Percentiles rank a stretch among this genome's conserved stretches.
Evolutionary conservation across 1,139 yeast species (phyloP).

Genomic region (Yamadazyma spencermartinsiae): DNA sequence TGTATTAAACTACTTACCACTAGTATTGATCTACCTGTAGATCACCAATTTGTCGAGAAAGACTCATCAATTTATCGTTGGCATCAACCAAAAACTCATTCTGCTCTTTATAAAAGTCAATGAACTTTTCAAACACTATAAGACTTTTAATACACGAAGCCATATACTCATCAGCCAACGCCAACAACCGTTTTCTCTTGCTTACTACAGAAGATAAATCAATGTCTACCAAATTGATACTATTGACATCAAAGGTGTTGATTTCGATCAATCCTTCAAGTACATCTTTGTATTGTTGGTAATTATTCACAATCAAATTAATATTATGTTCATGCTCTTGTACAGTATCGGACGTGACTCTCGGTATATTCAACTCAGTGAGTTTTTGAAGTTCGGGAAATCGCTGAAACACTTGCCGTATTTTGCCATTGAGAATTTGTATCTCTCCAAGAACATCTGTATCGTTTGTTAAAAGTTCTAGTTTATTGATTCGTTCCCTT

Average conservation of each 20-base stretch:
- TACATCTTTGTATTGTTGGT: slow-evolving; percentile 9
- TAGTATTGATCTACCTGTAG: neutral
- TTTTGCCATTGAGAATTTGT: slow-evolving; percentile 5
- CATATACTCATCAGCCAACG: slow-evolving; percentile 10
- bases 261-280: slow-evolving; percentile 9
- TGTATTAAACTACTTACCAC: no score
- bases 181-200: slow-evolving; percentile 7
- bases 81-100: slow-evolving; percentile 10
- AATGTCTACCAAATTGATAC: slow-evolving; percentile 3
- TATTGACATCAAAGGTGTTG: slow-evolving; percentile 8
- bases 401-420: slow-evolving; percentile 4
- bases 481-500: slow-evolving; percentile 5
- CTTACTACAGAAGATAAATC: slow-evolving; percentile 7
- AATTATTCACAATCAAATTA: slow-evolving; percentile 12
- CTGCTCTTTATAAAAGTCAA: slow-evolving; percentile 6
- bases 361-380: neutral
- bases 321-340: slow-evolving; percentile 7
- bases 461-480: slow-evolving; percentile 4
- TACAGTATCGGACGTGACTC: neutral
- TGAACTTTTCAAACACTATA: slow-evolving; percentile 13
- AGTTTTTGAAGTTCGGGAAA: slow-evolving; percentile 12
- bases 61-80: slow-evolving; percentile 1
- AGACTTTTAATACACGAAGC: slow-evolving; percentile 8
- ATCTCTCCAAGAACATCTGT: slow-evolving; percentile 5
- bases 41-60: neutral